Percentiles rank a stretch among this genome's conserved stretches.
phyloP scores from a whole-genome alignment of 768 basidiomycete genomes.

The Mrakia frigida region DNA sequence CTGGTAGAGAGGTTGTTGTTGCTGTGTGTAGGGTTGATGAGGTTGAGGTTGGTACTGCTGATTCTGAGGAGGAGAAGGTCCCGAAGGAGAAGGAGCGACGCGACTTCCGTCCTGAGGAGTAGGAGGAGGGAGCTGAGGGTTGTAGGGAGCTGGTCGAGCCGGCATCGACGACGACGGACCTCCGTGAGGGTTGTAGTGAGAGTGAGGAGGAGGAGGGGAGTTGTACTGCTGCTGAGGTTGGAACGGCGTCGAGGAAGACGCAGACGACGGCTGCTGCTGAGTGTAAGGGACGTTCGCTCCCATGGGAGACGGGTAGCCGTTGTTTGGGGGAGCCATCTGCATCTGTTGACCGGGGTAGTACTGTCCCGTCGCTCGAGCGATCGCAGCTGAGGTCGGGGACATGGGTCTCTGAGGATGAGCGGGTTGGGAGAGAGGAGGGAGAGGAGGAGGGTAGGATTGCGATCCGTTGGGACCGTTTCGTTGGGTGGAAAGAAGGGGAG shows the following conservation, averaged over 20 bases:
- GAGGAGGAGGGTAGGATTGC: background rate
- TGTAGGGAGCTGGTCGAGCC: background rate
- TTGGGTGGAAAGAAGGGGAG: background rate
- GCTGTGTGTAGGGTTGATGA: background rate
- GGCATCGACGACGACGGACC: background rate
- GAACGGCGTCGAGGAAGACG: background rate
- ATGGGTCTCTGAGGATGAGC: constrained; percentile 1
- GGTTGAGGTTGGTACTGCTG: background rate
- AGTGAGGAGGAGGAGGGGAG: background rate
- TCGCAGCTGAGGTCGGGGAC: constrained; percentile 30
- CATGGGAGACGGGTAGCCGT: background rate
- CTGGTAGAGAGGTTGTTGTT: background rate
- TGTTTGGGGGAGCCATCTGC: background rate
- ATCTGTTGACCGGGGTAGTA: background rate
- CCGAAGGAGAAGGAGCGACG: background rate
- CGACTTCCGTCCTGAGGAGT: no score
- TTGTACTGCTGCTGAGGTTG: background rate
- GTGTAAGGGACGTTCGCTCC: background rate
- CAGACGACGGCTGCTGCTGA: no score
- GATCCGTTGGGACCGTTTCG: background rate
- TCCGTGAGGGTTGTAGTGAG: background rate
- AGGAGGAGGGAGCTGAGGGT: no score
- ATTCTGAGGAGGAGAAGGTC: background rate
- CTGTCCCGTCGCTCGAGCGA: constrained; percentile 32
- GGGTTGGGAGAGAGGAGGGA: background rate